Evolutionary conservation across 2,329 filamentous ascomycete genomes (phyloP), one percentile per base, ranked within the genome.

Genomic region (Plectosphaerella plurivora): DNA sequence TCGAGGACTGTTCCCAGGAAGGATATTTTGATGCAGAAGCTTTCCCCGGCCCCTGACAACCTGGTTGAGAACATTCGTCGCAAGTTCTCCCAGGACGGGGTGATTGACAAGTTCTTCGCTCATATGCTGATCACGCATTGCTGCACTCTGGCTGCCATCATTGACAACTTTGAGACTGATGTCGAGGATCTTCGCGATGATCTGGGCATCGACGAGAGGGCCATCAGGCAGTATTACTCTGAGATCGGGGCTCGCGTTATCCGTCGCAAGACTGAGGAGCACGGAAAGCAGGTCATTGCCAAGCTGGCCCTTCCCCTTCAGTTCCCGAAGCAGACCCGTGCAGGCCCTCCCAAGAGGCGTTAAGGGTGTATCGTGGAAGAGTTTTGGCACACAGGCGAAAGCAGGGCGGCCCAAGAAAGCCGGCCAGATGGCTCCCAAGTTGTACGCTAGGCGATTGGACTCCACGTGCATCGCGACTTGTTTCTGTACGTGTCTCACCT

Each of bases 121-220:
- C 87, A 93, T 63, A 76, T 89, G 56, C 70, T 92, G 33, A 83
- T 85, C 62, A 89, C 88, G 15, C 86, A 91, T 68, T 82, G 88
- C 61, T 87, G 84, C 60, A 87, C 81, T 1, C 69, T 91, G 55
- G 82, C 86, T 25, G 79, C 88, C 65, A 82, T 89, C 56, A 73
- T 91, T 16, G 87, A 91, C 61, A 84, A 86, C 63, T 91, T 84
- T 63, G 83, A 86, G 63, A 83, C 89, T 51, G 85, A 92, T 61
- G 85, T 85, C 7, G 79, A 79, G 56, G 79, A 86, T 58, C 70
- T 95, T 57, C 80, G 83, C 50, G 82, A 88, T 56, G 90, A 94
- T 64, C 69, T 94, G 54, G 80, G 81, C 63, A 62, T 92, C 53
- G 87, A 91, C 59, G 82, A 86, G 67, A 87, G 82, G 69, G 75